Evolutionary conservation across 2,329 filamentous ascomycete genomes (phyloP).

Genomic region (Zopfia rhizophila): DNA sequence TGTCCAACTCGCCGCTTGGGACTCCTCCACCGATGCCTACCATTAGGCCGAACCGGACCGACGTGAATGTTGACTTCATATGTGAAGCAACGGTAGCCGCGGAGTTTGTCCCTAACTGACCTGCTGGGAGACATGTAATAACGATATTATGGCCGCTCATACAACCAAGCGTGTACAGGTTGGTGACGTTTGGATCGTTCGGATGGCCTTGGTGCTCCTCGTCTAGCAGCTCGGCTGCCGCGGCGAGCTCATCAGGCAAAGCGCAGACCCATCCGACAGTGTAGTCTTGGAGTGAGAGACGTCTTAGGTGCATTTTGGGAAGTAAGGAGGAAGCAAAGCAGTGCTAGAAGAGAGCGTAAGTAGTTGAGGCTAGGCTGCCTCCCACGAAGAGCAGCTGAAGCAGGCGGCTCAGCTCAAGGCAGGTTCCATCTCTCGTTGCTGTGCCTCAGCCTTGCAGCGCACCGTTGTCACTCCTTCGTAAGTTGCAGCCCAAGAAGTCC

Average conservation of each 20-base stretch:
- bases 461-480: too few species aligned
- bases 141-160: conserved; percentile 12
- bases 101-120: conserved; percentile 21
- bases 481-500: too few species aligned
- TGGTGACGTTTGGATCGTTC: conserved; percentile 6
- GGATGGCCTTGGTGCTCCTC: not conserved
- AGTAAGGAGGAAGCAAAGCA: too few species aligned
- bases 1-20: conserved; percentile 7
- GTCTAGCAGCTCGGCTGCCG: conserved; percentile 8
- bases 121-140: conserved; percentile 2
- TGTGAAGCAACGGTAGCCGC: conserved; percentile 38
- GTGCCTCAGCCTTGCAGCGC: too few species aligned
- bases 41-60: conserved; percentile 50
- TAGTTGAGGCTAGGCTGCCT: too few species aligned
- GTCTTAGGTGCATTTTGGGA: too few species aligned
- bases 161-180: conserved; percentile 8
- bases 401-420: too few species aligned
- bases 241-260: conserved; percentile 4
- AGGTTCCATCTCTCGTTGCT: too few species aligned
- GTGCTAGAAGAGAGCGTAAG: too few species aligned
- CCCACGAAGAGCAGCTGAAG: too few species aligned
- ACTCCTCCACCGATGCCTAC: conserved; percentile 52
- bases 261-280: conserved; percentile 12
- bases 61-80: conserved; percentile 37
- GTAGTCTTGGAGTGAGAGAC: too few species aligned